A percentile compares a stretch with the other conserved stretches of the same genome.
Evolutionary conservation across 305 asterid species (phyloP).

Genomic region (Rubia occidens): DNA sequence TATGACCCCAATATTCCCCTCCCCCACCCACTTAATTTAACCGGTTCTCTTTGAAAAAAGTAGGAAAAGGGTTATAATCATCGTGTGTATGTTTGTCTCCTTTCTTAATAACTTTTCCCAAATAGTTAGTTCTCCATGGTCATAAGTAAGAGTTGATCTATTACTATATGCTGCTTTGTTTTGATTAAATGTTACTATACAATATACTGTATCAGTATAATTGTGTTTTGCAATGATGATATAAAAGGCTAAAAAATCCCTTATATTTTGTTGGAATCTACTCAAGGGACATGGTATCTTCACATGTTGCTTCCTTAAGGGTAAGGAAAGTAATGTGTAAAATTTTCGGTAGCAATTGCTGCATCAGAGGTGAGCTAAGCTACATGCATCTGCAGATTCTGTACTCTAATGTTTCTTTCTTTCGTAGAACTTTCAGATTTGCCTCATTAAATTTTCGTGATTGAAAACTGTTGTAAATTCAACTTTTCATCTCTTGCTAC

Average conservation of each 20-base stretch:
- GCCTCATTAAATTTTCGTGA: slow-evolving; percentile 24
- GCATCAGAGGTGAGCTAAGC: slow-evolving; percentile 39
- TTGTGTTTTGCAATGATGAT: too few relatives aligned
- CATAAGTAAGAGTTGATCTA: neutral
- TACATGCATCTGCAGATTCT: slow-evolving; percentile 12
- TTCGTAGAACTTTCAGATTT: neutral
- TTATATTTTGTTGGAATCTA: too few relatives aligned
- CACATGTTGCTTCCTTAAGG: too few relatives aligned
- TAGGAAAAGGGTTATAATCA: neutral
- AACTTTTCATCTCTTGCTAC: slow-evolving; percentile 59
- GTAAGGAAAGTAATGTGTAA: too few relatives aligned
- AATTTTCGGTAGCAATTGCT: slow-evolving; percentile 43
- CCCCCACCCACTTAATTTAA: neutral
- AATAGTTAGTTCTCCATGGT: neutral
- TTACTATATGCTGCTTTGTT: slow-evolving; percentile 19
- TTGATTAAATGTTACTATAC: too few relatives aligned
- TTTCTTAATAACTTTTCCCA: neutral
- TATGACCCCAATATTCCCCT: too few relatives aligned
- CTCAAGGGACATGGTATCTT: too few relatives aligned
- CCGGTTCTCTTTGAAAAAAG: neutral
- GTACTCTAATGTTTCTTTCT: neutral
- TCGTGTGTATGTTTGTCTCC: neutral
- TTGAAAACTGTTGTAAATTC: slow-evolving; percentile 48
- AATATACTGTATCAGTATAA: too few relatives aligned
- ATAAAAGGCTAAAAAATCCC: too few relatives aligned